Evolutionary conservation across 31 red algal genomes (phyloP), one percentile per base, ranked within the genome.

Genomic region (Bonnemaisonia californica): DNA sequence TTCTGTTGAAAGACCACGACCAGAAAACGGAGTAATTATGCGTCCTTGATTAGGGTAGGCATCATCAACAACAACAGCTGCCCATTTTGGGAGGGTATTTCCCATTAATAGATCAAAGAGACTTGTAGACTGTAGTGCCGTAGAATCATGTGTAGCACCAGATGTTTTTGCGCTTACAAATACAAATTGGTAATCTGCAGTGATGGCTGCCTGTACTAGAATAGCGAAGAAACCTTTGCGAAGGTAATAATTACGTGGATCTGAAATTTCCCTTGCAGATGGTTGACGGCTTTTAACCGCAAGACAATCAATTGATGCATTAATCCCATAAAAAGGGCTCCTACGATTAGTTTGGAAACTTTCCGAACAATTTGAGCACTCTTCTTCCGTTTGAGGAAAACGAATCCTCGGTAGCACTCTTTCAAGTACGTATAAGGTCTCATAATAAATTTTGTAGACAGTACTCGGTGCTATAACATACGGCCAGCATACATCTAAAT

Each of bases 31-130:
- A 8, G 31, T 82, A 38, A 82, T n/a, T 23, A 71, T 57, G 36
- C 38, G 39, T 1, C 47, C 64, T 70, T 57, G 48, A 71, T 55
- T 82, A 11, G 28, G 8, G 1, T 70, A 82, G 9, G 64, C 79
- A 57, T 82, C 79, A 37, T 71, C 79, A 24, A 48, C 64, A 39
- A 61, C 39, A 16, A 82, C 35, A n/a, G 48, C 59, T 3, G 79
- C 79, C 79, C 62, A 82, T 1, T 12, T 2, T 3, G 74, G 29
- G 9, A 77, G 56, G 28, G 1, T 11, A 32, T 77, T 32, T 45
- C 74, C 28, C 2, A 40, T 36, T 29, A 62, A 57, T 2, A 77
- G 18, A 42, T 61, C 56, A 4, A 41, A 57, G 2, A 62, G 74
- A 3, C 34, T 18, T 37, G 54, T 61, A 40, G 57, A 51, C 1